Conservation (phyloP, 352 stramenopile species). For the Pythium phragmitis region DNA sequence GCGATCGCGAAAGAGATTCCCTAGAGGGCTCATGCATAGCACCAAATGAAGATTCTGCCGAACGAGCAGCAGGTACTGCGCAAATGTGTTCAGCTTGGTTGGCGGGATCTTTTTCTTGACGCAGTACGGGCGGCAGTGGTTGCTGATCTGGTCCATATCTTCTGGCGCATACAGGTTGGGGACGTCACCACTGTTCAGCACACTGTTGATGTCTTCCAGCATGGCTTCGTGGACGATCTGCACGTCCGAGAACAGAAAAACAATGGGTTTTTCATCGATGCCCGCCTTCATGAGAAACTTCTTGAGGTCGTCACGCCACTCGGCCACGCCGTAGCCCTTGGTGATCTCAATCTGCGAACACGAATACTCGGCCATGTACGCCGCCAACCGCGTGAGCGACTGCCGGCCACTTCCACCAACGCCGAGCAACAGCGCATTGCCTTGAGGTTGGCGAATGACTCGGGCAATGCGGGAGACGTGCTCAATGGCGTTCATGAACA, state of each 20-base stretch:
- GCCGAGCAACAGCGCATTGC: constrained; percentile 92
- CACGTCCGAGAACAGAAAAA: constrained; percentile 95
- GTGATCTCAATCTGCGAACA: constrained; percentile 95
- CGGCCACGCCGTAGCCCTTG: constrained; percentile 91
- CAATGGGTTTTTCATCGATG: constrained; percentile 90
- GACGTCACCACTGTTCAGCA: constrained; percentile 94
- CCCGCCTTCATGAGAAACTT: constrained; percentile 91
- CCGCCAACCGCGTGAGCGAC: constrained; percentile 86
- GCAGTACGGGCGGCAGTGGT: constrained; percentile 88
- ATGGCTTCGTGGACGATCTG: constrained; percentile 95
- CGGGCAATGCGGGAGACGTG: constrained; percentile 83
- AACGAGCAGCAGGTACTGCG: constrained; percentile 92
- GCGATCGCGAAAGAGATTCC: constrained; percentile 88
- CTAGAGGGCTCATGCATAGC: constrained; percentile 92
- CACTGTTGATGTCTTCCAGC: constrained; percentile 95
- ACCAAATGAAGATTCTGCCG: constrained; percentile 92
- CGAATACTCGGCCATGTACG: constrained; percentile 92
- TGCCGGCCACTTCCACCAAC: constrained; percentile 92
- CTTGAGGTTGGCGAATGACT: constrained; percentile 81
- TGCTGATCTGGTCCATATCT: constrained; percentile 92
- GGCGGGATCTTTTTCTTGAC: constrained; percentile 88
- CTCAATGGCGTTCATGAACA: constrained; percentile 90
- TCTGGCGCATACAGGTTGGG: constrained; percentile 93
- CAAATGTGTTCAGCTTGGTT: constrained; percentile 95
- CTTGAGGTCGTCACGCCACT: constrained; percentile 95